Evolutionary conservation across 345 rosid genomes (phyloP).

Genomic region (Syzygium aqueum): DNA sequence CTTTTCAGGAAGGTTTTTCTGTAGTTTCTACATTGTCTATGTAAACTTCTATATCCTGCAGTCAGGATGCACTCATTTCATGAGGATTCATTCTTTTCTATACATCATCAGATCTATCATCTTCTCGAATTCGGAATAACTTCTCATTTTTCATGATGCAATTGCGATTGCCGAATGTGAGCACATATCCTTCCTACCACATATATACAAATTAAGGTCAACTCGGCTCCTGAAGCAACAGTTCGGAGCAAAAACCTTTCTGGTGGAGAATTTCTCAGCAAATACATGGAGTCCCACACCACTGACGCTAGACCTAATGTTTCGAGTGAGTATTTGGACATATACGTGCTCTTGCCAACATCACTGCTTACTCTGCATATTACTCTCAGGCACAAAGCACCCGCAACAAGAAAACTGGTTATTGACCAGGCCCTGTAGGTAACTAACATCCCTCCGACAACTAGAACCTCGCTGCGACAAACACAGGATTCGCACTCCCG

Average conservation of each 20-base stretch:
- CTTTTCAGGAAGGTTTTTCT: neutral
- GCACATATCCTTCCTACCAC: conserved; percentile 14
- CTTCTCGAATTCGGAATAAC: neutral
- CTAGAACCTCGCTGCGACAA: conserved; percentile 49
- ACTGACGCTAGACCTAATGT: conserved; percentile 39
- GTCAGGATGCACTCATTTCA: neutral
- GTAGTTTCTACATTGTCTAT: neutral
- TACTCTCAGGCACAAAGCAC: conserved; percentile 42
- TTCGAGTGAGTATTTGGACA: conserved; percentile 17
- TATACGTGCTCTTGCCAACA: conserved; percentile 1
- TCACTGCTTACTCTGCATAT: conserved; percentile 19
- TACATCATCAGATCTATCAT: neutral
- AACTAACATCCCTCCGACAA: conserved; percentile 63
- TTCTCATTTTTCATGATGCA: conserved; percentile 1
- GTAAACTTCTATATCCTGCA: neutral
- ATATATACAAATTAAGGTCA: conserved; percentile 45
- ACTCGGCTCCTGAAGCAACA: conserved; percentile 33
- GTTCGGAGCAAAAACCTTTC: conserved; percentile 22
- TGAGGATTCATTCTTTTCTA: neutral
- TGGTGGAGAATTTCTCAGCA: conserved; percentile 28
- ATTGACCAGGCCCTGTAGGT: conserved; percentile 52
- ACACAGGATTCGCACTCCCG: conserved; percentile 67
- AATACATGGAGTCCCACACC: conserved; percentile 38
- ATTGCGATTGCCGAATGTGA: neutral
- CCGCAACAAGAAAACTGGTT: conserved; percentile 48